Evolutionary conservation across 2,329 filamentous ascomycete species (phyloP), one percentile per base, ranked within the genome.

Genomic region (Stylonectria norvegica): DNA sequence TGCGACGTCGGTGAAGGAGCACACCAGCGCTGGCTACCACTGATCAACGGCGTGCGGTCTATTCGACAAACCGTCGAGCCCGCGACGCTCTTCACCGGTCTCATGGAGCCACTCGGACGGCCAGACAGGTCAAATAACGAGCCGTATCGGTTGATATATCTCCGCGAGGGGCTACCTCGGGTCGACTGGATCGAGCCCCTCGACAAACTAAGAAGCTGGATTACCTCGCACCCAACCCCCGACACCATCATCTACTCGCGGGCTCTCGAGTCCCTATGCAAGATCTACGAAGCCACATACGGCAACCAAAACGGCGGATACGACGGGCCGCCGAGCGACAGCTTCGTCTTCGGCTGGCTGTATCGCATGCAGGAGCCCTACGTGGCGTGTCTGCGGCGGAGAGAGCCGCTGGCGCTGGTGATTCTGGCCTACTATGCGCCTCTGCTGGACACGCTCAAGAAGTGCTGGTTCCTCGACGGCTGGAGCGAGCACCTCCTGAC

Each of bases 321-420:
- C 18, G 40, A 44, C 20, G 56, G 53, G 14, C 42, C 42, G 6
- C 33, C 29, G 5, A 37, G 38, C 9, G 45, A 57, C 27, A 44
- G 45, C 20, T 40, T 54, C 32, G 50, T 59, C 4, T 51, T 61
- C 28, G 52, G 50, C 4, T 61, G 58, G 58, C 40, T 61, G 22
- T 61, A 61, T 36, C 49, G 52, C 5, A 42, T 61, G 39, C 49
- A 57, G 20, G 50, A 60, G 31, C 41, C 49, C 5, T 61, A 53
- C 44, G 48, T 57, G 11, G 45, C 47, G 2, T 54, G 56, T 36
- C 48, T 61, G 5, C 52, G 57, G 29, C 37, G 47, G 9, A 56
- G 49, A 19, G 53, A 58, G 14, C 53, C 55, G 2, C 51, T 57
- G n/a, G 56, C 55, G 5, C 36, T 61, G 10, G 46, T 58, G 23